A percentile compares a stretch with the other conserved stretches of the same genome.
Evolutionary conservation across 306 rosid species (phyloP).

Genomic region (Quercus wislizeni): DNA sequence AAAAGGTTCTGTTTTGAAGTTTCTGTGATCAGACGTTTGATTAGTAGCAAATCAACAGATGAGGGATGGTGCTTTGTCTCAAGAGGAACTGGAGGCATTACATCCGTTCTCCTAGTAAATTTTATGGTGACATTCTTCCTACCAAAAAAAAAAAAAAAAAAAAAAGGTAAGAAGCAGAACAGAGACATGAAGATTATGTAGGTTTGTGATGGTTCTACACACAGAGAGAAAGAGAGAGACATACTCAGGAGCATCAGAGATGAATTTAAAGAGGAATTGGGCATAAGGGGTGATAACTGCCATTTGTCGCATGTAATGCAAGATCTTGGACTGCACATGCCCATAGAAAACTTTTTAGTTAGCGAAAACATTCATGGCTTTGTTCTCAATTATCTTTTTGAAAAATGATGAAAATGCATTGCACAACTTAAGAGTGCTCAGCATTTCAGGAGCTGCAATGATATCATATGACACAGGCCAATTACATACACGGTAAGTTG

Average conservation of each 20-base stretch:
- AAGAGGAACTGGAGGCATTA: conserved; percentile 91
- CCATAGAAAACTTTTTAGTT: conserved; percentile 27
- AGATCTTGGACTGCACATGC: conserved; percentile 77
- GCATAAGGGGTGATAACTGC: conserved; percentile 74
- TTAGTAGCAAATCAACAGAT: conserved; percentile 80
- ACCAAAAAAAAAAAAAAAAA: conserved; percentile 7
- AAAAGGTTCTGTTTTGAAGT: conserved; percentile 78
- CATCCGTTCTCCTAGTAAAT: conserved; percentile 94
- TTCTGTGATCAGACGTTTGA: conserved; percentile 84
- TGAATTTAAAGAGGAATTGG: conserved; percentile 77
- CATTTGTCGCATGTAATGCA: conserved; percentile 98
- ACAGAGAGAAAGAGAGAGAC: conserved; percentile 34
- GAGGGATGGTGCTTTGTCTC: conserved; percentile 98
- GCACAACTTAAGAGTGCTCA: conserved; percentile 12
- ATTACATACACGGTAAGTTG: conserved; percentile 81
- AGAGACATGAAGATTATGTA: conserved; percentile 12
- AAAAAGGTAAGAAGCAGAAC: conserved; percentile 7
- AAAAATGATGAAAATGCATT: conserved; percentile 17
- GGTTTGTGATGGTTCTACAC: not conserved
- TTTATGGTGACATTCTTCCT: conserved; percentile 84
- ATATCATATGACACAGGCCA: conserved; percentile 10
- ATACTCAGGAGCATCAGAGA: conserved; percentile 80
- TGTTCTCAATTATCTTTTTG: not conserved
- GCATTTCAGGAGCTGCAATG: conserved; percentile 10
- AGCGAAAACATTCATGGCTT: conserved; percentile 1